Evolutionary conservation across 805 yeast species (phyloP), one percentile per base, ranked within the genome.

Genomic region (Monosporozyma servazzii): DNA sequence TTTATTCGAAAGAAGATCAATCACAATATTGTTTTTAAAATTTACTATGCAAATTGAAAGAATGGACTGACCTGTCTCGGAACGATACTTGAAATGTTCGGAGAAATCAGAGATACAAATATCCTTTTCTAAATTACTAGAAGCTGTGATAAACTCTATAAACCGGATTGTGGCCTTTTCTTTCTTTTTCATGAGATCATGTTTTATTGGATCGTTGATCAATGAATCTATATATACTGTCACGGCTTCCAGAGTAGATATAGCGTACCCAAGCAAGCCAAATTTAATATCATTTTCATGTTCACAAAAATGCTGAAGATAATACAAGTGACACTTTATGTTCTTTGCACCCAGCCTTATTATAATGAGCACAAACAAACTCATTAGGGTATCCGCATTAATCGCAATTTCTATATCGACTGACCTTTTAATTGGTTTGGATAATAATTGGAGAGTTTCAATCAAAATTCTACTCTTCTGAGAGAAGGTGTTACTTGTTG

Each of bases 191-290:
- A 49, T n/a, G 2, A 6, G 10, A 18, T 45, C 42, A 27, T 33
- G 31, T 20, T 44, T 48, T 15, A 3, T 10, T 25, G 17, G 11
- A 13, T 48, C 41, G 13, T 40, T 20, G 5, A 37, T 31, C 1
- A 31, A 18, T 13, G 36, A 21, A 11, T 51, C 50, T 4, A 51
- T 44, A 42, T 84, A 91, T 51, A 71, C 79, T 8, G 88, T 60
- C 0, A 87, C 95, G 0, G 89, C 96, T 58, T 89, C 96, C 44
- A 89, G 71, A 5, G 96, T 88, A 45, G 96, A 84, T 13, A 88
- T 57, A 1, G 89, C 82, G 63, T 91, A 91, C 10, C 87, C 95
- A 30, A 78, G 65, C 23, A 78, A 71, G 0, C 96, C 96, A 3
- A 72, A 62, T 42, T 74, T 78, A 7, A 72, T 60, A 40, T 73